Conservation (phyloP, 768 basidiomycete species). For the Suillus fuscotomentosus region DNA sequence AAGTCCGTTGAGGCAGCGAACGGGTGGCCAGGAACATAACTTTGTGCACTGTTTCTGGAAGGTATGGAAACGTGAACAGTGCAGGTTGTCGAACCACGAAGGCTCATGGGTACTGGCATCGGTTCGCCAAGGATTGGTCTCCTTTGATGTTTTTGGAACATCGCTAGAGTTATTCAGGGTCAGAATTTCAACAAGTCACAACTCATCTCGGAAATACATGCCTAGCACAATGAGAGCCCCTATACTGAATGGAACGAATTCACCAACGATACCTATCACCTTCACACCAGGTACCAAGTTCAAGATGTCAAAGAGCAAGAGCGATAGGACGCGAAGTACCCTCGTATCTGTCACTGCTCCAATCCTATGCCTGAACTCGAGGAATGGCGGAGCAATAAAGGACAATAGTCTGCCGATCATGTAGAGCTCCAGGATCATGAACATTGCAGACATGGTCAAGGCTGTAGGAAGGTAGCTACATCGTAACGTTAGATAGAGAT, state of each 20-base stretch:
- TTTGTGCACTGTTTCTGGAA: too few relatives aligned
- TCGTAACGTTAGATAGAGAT: neutral
- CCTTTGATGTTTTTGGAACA: too few relatives aligned
- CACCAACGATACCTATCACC: conserved; percentile 34
- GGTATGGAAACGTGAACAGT: too few relatives aligned
- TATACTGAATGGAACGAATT: conserved; percentile 42
- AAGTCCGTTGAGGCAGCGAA: too few relatives aligned
- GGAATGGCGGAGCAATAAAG: conserved; percentile 24
- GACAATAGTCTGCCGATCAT: conserved; percentile 32
- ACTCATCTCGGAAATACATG: conserved; percentile 20
- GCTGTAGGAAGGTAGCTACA: conserved; percentile 41
- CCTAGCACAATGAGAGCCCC: conserved; percentile 41
- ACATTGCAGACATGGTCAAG: conserved; percentile 33
- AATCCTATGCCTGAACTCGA: conserved; percentile 14
- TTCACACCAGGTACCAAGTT: conserved; percentile 36
- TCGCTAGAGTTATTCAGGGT: too few relatives aligned
- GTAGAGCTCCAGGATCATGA: conserved; percentile 39
- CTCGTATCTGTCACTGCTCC: conserved; percentile 27
- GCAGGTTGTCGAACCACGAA: too few relatives aligned
- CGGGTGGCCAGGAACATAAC: too few relatives aligned
- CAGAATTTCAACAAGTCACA: neutral
- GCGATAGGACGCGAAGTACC: conserved; percentile 34
- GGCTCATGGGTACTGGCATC: too few relatives aligned
- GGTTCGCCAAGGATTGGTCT: too few relatives aligned
- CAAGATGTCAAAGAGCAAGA: conserved; percentile 44